phyloP scores from a whole-genome alignment of 495 filamentous ascomycete genomes.

The Venustampulla echinocandica region DNA sequence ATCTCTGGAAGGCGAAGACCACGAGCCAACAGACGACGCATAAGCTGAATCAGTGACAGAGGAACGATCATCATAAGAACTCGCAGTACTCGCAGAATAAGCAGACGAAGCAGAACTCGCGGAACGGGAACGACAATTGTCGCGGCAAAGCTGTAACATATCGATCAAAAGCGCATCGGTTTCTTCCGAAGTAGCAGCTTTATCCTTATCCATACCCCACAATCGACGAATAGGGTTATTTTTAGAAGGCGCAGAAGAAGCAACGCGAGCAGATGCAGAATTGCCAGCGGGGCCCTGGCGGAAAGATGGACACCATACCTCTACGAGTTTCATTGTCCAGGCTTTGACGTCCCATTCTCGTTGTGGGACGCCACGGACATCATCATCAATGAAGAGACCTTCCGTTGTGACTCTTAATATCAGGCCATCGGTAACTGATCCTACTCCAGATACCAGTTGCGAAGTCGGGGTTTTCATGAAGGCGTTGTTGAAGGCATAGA shows the following conservation, averaged over 20 bases:
- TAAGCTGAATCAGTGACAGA: slow-evolving; percentile 28
- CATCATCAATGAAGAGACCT: slow-evolving; percentile 94
- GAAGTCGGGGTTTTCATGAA: slow-evolving; percentile 73
- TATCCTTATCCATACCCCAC: slow-evolving; percentile 32
- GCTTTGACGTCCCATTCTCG: slow-evolving; percentile 98
- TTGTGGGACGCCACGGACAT: slow-evolving; percentile 74
- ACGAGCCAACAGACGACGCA: slow-evolving; percentile 24
- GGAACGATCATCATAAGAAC: slow-evolving; percentile 22
- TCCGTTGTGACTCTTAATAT: slow-evolving; percentile 79
- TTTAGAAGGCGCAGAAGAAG: slow-evolving; percentile 20
- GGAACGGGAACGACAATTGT: slow-evolving; percentile 42
- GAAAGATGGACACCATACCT: slow-evolving; percentile 68
- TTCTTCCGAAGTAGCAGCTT: slow-evolving; percentile 44
- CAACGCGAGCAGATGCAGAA: slow-evolving; percentile 26
- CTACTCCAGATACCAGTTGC: slow-evolving; percentile 67
- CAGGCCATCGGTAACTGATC: slow-evolving; percentile 74
- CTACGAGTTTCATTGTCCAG: slow-evolving; percentile 87
- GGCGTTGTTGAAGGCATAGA: slow-evolving; percentile 80
- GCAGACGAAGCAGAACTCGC: slow-evolving; percentile 18
- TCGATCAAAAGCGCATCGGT: slow-evolving; percentile 51
- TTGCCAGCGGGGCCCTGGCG: slow-evolving; percentile 31
- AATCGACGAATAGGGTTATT: slow-evolving; percentile 21
- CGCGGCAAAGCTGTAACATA: slow-evolving; percentile 52
- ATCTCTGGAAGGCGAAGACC: slow-evolving; percentile 20
- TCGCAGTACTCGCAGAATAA: slow-evolving; percentile 29